Evolutionary conservation across 1,284 basidiomycete genomes (phyloP).

Genomic region (Leccinum solheimii): DNA sequence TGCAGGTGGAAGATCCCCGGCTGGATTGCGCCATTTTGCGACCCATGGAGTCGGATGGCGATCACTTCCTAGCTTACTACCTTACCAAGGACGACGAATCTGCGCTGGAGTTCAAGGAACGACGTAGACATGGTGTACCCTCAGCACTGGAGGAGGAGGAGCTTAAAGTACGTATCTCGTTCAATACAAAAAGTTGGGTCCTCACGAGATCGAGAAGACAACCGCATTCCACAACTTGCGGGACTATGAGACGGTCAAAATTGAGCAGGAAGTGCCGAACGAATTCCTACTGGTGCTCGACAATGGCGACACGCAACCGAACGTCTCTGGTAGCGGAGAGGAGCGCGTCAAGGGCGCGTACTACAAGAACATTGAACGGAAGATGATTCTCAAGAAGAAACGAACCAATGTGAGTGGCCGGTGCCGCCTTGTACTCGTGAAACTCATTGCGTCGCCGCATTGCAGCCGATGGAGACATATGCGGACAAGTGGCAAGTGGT

Average conservation of each 20-base stretch:
- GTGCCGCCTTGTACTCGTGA: background rate
- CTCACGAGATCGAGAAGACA: constrained; percentile 42
- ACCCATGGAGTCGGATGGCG: constrained; percentile 83
- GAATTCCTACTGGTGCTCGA: constrained; percentile 81
- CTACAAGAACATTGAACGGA: constrained; percentile 85
- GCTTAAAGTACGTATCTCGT: constrained; percentile 38
- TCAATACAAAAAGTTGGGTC: background rate
- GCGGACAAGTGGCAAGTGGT: constrained; percentile 79
- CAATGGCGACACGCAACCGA: constrained; percentile 47
- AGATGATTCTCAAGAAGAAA: constrained; percentile 85
- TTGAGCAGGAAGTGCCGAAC: constrained; percentile 80
- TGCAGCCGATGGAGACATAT: constrained; percentile 61
- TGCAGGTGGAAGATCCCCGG: constrained; percentile 69
- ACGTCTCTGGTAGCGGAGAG: constrained; percentile 16
- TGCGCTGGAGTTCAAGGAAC: constrained; percentile 59
- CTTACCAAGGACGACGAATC: constrained; percentile 77
- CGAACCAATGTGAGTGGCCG: constrained; percentile 63
- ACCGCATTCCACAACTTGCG: constrained; percentile 73
- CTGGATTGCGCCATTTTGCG: constrained; percentile 84
- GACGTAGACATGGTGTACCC: constrained; percentile 40
- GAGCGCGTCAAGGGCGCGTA: constrained; percentile 66
- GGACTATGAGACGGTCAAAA: constrained; percentile 81
- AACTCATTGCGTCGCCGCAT: constrained; percentile 2
- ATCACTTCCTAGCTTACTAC: constrained; percentile 89
- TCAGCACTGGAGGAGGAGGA: constrained; percentile 54